phyloP scores from a whole-genome alignment of 257 asterid genomes.

The Lycium barbarum region DNA sequence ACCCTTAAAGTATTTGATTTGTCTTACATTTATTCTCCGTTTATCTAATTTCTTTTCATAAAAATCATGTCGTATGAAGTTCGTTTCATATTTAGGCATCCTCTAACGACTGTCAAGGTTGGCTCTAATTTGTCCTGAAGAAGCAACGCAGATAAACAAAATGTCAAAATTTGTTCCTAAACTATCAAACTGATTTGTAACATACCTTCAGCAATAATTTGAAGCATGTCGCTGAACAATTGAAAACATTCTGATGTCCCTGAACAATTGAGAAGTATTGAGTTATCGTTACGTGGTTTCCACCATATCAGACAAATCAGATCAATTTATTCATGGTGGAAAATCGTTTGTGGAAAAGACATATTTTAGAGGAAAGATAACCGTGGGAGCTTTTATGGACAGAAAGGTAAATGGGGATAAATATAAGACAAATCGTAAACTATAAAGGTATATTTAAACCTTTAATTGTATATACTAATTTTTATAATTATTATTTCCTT shows the following conservation, averaged over 20 bases:
- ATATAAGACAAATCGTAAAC: not conserved
- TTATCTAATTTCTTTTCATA: not conserved
- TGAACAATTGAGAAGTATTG: not conserved
- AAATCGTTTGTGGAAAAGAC: not conserved
- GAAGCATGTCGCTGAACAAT: not conserved
- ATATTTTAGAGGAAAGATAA: not conserved
- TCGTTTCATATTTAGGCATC: not conserved
- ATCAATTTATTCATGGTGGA: not conserved
- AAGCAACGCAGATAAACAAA: not conserved
- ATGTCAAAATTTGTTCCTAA: not conserved
- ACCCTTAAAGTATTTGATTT: not conserved
- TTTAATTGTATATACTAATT: not conserved
- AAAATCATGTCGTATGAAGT: not conserved
- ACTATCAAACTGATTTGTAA: not conserved
- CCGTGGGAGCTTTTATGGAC: not conserved
- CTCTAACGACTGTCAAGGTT: not conserved
- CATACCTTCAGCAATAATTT: not conserved
- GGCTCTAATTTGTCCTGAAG: not conserved
- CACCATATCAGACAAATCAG: not conserved
- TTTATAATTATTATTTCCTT: not conserved
- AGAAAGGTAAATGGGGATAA: not conserved
- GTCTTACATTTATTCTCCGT: not conserved
- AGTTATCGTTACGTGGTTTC: not conserved
- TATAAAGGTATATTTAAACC: not conserved
- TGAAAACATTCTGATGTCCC: too few relatives aligned